Base-by-base conservation (phyloP, 2,329 filamentous ascomycete species). In the Monosporascus cannonballus region DNA sequence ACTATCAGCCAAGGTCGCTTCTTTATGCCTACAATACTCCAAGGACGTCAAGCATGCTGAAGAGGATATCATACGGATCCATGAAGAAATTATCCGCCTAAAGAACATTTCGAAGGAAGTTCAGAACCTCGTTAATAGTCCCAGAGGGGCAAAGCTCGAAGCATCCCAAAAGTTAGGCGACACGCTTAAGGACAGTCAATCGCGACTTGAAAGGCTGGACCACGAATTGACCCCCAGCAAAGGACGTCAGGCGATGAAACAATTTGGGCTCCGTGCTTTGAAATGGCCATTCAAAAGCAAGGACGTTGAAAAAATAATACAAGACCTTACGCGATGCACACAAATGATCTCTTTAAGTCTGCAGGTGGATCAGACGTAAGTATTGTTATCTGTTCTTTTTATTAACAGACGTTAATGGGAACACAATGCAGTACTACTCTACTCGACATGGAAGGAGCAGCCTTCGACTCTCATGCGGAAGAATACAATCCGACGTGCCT, bases 221-320 rank as follows among this genome's bases (percentile, higher is more conserved):
- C 39, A 53, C 18, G 61, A 61, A 49, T 57, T 71, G 3, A 48
- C 56, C 18, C 63, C 61, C 44, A 41, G 54, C 7, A 60, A 49
- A 20, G 47, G 18, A 6, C 56, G 62, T 8, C 69, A 66, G 50
- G 46, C 54, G 1, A 71, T 71, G 65, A 63, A 57, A 27, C 58
- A 58, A n/a, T 49, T 67, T 47, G 64, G 69, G 30, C 25, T 69
- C 11, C 64, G 66, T 52, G 63, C 68, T 45, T 59, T 73, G 17
- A 73, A 67, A 59, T 74, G 69, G 71, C 71, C 69, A 4, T 67
- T 73, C 44, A 59, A 63, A 34, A 70, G 64, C 45, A 65, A 68
- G 42, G 61, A 73, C 47, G 62, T 71, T 42, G 62, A 69, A 27
- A 39, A 39, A 9, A 18, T n/a, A 17, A 9, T 39, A 15, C 6